A percentile compares a stretch with the other conserved stretches of the same genome.
Conservation (phyloP, 371 early-diverging fungal genomes). For the Mucor irregularis region DNA sequence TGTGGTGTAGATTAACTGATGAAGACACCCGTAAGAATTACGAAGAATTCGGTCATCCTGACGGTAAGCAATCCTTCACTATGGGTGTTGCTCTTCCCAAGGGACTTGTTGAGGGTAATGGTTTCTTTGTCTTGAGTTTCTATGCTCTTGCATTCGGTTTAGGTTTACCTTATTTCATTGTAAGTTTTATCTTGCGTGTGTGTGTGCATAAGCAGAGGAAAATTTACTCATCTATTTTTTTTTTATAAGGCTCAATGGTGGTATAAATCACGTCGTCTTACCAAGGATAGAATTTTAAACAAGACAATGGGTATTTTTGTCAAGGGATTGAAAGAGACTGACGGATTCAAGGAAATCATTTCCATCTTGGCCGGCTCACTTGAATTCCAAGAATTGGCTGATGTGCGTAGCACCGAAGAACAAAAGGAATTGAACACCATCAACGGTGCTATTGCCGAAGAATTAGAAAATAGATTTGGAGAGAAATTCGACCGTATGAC, state of each 20-base stretch:
- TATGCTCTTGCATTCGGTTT: constrained; percentile 90
- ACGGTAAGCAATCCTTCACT: constrained; percentile 89
- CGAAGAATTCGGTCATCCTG: constrained; percentile 96
- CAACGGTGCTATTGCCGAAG: constrained; percentile 55
- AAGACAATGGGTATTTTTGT: constrained; percentile 90
- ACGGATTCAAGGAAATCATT: constrained; percentile 56
- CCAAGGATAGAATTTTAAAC: constrained; percentile 87
- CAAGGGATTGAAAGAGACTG: constrained; percentile 82
- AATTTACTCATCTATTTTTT: neutral
- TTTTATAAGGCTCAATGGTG: constrained; percentile 82
- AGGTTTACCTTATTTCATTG: constrained; percentile 82
- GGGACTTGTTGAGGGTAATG: constrained; percentile 87
- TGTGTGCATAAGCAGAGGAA: neutral
- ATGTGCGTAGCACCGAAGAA: constrained; percentile 54
- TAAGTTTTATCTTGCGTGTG: constrained; percentile 30
- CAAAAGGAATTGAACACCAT: constrained; percentile 51
- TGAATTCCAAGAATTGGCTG: constrained; percentile 70
- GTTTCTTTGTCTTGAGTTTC: constrained; percentile 70
- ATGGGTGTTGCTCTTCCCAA: constrained; percentile 95
- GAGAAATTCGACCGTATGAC: constrained; percentile 53
- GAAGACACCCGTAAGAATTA: constrained; percentile 87
- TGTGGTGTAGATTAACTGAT: constrained; percentile 82
- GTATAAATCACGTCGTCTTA: constrained; percentile 85
- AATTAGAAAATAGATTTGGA: constrained; percentile 59
- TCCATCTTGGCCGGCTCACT: constrained; percentile 67